Conservation (phyloP, 139 green algal genomes). For the Yamagishiella unicocca region DNA sequence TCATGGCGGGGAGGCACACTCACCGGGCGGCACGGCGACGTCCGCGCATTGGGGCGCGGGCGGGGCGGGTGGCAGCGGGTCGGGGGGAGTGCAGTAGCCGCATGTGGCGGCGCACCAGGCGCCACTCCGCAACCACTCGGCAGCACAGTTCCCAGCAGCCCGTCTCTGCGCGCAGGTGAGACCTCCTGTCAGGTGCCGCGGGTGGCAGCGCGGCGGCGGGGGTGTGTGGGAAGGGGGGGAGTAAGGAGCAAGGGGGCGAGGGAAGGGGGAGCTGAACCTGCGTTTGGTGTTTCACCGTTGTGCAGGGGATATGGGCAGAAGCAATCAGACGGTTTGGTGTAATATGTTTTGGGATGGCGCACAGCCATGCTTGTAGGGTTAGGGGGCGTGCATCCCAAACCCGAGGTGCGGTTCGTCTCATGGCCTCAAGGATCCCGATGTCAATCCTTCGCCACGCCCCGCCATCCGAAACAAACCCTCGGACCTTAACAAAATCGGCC, state of each 20-base stretch:
- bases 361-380: too few relatives aligned
- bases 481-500: too few relatives aligned
- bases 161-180: conserved; percentile 40
- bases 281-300: too few relatives aligned
- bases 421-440: too few relatives aligned
- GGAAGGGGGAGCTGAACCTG: too few relatives aligned
- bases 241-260: not conserved
- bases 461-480: too few relatives aligned
- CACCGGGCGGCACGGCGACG: conserved; percentile 48
- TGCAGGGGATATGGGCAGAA: too few relatives aligned
- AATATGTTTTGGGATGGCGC: too few relatives aligned
- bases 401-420: too few relatives aligned
- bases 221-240: not conserved
- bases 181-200: not conserved
- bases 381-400: too few relatives aligned
- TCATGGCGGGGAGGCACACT: too few relatives aligned
- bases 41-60: conserved; percentile 43
- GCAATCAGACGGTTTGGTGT: not conserved
- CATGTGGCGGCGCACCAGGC: conserved; percentile 51
- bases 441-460: too few relatives aligned
- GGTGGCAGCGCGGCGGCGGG: not conserved
- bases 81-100: conserved; percentile 30
- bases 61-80: conserved; percentile 19
- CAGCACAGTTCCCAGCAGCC: conserved; percentile 30
- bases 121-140: conserved; percentile 38